Evolutionary conservation across 1,139 yeast genomes (phyloP).

Genomic region (Geotrichum europaeum): DNA sequence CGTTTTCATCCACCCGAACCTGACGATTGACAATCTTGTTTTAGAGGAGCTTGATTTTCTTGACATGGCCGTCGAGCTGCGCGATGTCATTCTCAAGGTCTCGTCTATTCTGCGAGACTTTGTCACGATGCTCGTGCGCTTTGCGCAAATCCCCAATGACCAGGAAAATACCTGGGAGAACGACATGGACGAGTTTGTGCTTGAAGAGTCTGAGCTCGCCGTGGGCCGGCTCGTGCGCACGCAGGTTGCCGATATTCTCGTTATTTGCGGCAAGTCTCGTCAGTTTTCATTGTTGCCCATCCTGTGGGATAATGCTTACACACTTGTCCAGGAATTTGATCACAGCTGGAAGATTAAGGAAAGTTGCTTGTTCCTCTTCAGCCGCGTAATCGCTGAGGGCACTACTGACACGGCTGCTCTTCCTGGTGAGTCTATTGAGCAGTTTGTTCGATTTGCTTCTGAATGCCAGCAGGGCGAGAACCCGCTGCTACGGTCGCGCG

Average conservation of each 20-base stretch:
- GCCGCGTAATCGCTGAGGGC: slow-evolving; percentile 18
- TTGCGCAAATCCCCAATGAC: slow-evolving; percentile 30
- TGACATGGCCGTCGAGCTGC: slow-evolving; percentile 15
- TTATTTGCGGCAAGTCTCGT: slow-evolving; percentile 16
- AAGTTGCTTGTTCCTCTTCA: slow-evolving; percentile 18
- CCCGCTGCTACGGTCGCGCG: slow-evolving; percentile 25
- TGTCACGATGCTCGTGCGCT: slow-evolving; percentile 19
- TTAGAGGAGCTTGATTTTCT: slow-evolving; percentile 14
- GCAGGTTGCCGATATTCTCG: slow-evolving; percentile 24
- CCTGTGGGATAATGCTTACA: slow-evolving; percentile 10
- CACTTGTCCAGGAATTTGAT: neutral
- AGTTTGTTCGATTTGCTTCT: slow-evolving; percentile 13
- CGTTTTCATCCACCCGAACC: slow-evolving; percentile 24
- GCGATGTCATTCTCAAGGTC: slow-evolving; percentile 6
- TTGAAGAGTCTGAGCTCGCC: slow-evolving; percentile 64
- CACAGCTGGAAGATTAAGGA: slow-evolving; percentile 19
- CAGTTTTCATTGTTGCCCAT: slow-evolving; percentile 10
- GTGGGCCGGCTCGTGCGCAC: slow-evolving; percentile 32
- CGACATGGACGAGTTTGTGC: slow-evolving; percentile 64
- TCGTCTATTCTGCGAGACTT: slow-evolving; percentile 15
- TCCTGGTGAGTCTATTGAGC: slow-evolving; percentile 17
- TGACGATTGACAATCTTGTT: slow-evolving; percentile 13
- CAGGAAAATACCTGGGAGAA: slow-evolving; percentile 35
- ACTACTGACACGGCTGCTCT: slow-evolving; percentile 15
- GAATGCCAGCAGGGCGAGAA: slow-evolving; percentile 14